Evolutionary conservation across 352 stramenopile species (phyloP).

Genomic region (Phytopythium litorale): DNA sequence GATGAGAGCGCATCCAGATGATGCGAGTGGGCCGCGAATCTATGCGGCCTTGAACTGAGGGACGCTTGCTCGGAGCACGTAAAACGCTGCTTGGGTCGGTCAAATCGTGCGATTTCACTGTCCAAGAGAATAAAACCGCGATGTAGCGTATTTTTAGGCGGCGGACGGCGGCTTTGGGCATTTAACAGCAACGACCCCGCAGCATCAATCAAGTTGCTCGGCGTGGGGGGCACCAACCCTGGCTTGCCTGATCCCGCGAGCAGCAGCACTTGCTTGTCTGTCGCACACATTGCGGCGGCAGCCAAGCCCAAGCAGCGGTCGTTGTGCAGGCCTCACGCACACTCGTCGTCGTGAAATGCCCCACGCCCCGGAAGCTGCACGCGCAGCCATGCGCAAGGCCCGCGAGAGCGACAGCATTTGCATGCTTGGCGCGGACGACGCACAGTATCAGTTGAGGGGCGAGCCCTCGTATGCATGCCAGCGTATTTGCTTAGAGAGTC

Average conservation of each 20-base stretch:
- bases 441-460: no score
- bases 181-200: background rate
- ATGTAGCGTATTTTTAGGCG: background rate
- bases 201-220: background rate
- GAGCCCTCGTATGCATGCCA: no score
- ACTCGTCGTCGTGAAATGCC: background rate
- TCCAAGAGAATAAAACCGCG: background rate
- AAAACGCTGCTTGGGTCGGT: background rate
- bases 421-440: background rate
- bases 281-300: background rate
- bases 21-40: background rate
- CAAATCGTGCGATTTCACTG: background rate
- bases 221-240: background rate
- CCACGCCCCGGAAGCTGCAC: background rate
- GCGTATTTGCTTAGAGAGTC: background rate
- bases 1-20: no score
- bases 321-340: background rate
- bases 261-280: background rate
- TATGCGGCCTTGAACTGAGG: constrained; percentile 3
- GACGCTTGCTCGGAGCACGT: background rate
- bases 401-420: background rate
- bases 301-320: background rate
- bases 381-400: background rate
- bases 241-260: background rate
- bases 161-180: background rate